Base-by-base conservation (phyloP, 2,329 filamentous ascomycete genomes). In the Apiospora saccharicola region DNA sequence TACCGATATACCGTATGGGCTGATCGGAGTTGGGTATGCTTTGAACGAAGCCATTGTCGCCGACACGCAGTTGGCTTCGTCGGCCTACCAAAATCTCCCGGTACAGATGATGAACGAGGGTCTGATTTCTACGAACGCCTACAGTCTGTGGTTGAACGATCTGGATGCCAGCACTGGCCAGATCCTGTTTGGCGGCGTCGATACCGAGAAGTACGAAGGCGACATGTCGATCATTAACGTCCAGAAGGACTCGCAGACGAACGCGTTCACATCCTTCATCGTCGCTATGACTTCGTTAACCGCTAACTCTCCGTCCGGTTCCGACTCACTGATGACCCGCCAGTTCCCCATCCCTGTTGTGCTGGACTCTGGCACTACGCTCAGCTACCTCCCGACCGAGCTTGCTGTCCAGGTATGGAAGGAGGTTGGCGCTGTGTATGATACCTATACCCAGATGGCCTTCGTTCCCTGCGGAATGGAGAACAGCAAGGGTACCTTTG, bases 121-220 rank as follows among this genome's bases (percentile, higher is more conserved):
- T 24, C 78, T 89, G 70, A 93, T 93, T 80, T 89, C 89, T 74
- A 88, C 88, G 14, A 88, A 90, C 53, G 91, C 92, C 2, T 94
- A 93, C 82, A 94, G 91, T 72, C 81, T 95, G 30, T 94, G 91
- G 91, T 83, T 90, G 71, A 90, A 90, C 75, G 88, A 90, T 71
- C 80, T 89, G 13, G 85, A 85, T 72, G 82, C 92, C 0, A 90
- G 86, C 73, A 91, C 87, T 1, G 94, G 94, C 47, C 92, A 85
- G 76, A 91, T 96, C 73, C 84, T 96, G 1, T 96, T 96, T 76
- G 94, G 94, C 51, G 94, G 93, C n/a, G 90, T 95, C 72, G 93
- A 96, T 79, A 93, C 90, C 0, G 88, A 87, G 73, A 95, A 95
- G 79, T 96, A 90, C 81, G 80, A 85, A 0, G 93, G 93, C 68